Conservation (phyloP, 2,329 filamentous ascomycete genomes). For the Penicillium vulpinum region DNA sequence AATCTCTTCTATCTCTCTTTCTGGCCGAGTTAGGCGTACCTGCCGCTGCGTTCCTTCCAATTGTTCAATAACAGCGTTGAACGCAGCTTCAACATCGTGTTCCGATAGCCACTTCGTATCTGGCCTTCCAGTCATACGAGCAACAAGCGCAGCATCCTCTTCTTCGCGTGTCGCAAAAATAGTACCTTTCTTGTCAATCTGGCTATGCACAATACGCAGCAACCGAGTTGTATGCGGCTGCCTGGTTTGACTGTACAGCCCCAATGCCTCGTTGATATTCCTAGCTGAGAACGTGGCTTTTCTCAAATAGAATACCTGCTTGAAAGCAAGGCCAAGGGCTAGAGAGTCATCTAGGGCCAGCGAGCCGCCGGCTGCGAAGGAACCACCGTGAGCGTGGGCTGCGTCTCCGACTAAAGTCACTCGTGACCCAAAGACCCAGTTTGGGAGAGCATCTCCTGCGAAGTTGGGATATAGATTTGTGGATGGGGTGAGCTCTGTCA, state of each 20-base stretch:
- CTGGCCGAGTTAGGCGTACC: not conserved
- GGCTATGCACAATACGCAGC: slow-evolving; percentile 34
- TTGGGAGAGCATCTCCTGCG: slow-evolving; percentile 42
- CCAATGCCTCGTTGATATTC: slow-evolving; percentile 34
- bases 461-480: slow-evolving; percentile 48
- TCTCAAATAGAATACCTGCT: slow-evolving; percentile 33
- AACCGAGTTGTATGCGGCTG: slow-evolving; percentile 45
- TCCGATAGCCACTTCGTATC: slow-evolving; percentile 50
- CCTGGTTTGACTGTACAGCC: slow-evolving; percentile 47
- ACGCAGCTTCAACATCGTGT: slow-evolving; percentile 48
- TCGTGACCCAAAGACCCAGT: slow-evolving; percentile 43
- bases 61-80: slow-evolving; percentile 21
- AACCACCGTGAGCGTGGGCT: slow-evolving; percentile 34
- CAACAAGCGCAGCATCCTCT: slow-evolving; percentile 42
- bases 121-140: slow-evolving; percentile 37
- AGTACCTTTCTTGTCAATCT: slow-evolving; percentile 8
- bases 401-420: slow-evolving; percentile 33
- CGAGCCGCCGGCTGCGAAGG: slow-evolving; percentile 34
- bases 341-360: slow-evolving; percentile 39
- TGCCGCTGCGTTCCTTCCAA: not conserved
- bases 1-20: not conserved
- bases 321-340: slow-evolving; percentile 44
- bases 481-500: slow-evolving; percentile 45
- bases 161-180: slow-evolving; percentile 17
- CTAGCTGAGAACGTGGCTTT: not conserved